phyloP scores from a whole-genome alignment of 805 yeast species.

The Danielia oregonensis region DNA sequence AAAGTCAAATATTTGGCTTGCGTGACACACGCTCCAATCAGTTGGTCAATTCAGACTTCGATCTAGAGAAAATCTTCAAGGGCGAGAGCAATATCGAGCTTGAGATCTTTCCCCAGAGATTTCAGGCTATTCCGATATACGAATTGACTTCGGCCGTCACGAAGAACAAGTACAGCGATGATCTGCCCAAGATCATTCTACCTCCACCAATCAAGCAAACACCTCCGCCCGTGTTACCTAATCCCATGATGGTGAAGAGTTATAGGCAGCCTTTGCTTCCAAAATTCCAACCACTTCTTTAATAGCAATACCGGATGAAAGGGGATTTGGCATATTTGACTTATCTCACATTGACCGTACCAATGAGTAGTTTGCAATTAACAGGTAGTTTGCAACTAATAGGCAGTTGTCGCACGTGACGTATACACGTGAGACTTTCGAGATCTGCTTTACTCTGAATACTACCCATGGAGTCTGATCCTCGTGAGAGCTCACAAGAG shows the following conservation, averaged over 20 bases:
- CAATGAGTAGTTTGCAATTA: too few relatives aligned
- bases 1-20: slow-evolving; percentile 22
- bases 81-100: slow-evolving; percentile 29
- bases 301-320: too few relatives aligned
- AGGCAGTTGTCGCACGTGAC: too few relatives aligned
- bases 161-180: slow-evolving; percentile 15
- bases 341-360: too few relatives aligned
- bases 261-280: slow-evolving; percentile 7
- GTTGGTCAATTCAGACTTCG: slow-evolving; percentile 30
- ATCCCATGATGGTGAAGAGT: slow-evolving; percentile 3
- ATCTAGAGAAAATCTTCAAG: slow-evolving; percentile 36
- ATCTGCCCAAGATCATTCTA: slow-evolving; percentile 24
- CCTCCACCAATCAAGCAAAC: slow-evolving; percentile 30
- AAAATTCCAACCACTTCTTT: slow-evolving; percentile 14
- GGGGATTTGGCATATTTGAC: too few relatives aligned
- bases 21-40: slow-evolving; percentile 23
- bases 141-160: slow-evolving; percentile 33
- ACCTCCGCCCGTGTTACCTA: slow-evolving; percentile 13
- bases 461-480: too few relatives aligned
- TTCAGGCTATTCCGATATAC: slow-evolving; percentile 33
- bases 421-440: too few relatives aligned
- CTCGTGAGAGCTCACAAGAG: too few relatives aligned
- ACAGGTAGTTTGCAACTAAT: too few relatives aligned
- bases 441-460: too few relatives aligned
- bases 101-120: slow-evolving; percentile 33